A percentile compares a stretch with the other conserved stretches of the same genome.
Evolutionary conservation across 164 flowering plant species (phyloP).

Genomic region (Magnolia sinica): DNA sequence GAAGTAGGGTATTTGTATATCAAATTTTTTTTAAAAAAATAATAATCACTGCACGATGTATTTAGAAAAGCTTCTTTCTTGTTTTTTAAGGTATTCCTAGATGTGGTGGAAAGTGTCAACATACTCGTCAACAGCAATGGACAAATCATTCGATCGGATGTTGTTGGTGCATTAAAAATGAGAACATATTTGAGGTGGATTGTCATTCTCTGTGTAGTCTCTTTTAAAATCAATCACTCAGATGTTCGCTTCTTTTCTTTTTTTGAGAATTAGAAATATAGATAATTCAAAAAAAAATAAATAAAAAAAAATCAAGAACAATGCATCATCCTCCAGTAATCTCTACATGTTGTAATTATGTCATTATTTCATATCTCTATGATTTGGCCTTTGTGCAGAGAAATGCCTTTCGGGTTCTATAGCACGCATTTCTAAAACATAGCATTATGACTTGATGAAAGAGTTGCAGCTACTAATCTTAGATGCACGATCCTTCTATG

Average conservation of each 20-base stretch:
- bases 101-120: conserved; percentile 97
- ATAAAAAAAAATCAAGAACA: not conserved
- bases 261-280: not conserved
- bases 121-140: conserved; percentile 98
- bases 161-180: conserved; percentile 98
- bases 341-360: not conserved
- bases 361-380: not conserved
- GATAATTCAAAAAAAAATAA: no score
- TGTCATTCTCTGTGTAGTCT: not conserved
- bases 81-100: conserved; percentile 76
- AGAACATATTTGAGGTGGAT: conserved; percentile 88
- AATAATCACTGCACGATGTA: not conserved
- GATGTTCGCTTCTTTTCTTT: no score
- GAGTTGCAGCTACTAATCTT: no score
- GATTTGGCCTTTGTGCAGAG: not conserved
- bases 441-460: no score
- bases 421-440: not conserved
- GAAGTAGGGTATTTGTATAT: conserved; percentile 46
- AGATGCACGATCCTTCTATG: no score
- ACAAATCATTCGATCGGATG: conserved; percentile 92
- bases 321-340: not conserved
- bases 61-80: conserved; percentile 6
- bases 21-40: no score
- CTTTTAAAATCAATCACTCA: not conserved
- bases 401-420: not conserved